Evolutionary conservation across 495 filamentous ascomycete genomes (phyloP).

Genomic region (Aspergillus cristatus): DNA sequence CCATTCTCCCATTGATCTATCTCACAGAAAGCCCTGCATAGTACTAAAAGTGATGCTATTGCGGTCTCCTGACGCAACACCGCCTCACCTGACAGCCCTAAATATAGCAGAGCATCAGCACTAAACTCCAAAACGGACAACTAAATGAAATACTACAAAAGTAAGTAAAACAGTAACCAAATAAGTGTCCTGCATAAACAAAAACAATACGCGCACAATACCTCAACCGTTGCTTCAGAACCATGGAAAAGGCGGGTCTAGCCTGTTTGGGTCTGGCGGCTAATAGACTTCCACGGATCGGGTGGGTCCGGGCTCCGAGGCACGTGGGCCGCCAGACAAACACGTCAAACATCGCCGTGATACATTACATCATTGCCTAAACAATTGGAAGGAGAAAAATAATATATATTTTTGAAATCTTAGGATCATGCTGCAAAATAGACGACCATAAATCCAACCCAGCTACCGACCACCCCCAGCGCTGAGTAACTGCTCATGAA

Average conservation of each 20-base stretch:
- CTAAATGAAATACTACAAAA: background rate
- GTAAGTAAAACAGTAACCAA: background rate
- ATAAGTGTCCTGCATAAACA: background rate
- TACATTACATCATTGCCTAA: constrained; percentile 14
- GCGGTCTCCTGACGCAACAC: too few relatives aligned
- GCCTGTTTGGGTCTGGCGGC: constrained; percentile 14
- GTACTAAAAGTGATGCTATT: too few relatives aligned
- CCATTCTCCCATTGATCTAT: too few relatives aligned
- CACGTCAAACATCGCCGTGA: constrained; percentile 16
- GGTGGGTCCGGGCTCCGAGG: constrained; percentile 17
- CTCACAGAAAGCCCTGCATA: too few relatives aligned
- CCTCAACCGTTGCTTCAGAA: constrained; percentile 9
- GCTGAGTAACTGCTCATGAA: constrained; percentile 94
- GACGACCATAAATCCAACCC: constrained; percentile 90
- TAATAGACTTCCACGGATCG: constrained; percentile 25
- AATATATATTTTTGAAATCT: constrained; percentile 3
- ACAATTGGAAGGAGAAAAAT: background rate
- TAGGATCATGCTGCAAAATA: constrained; percentile 61
- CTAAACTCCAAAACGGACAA: background rate
- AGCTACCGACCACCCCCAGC: constrained; percentile 91
- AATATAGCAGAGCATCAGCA: too few relatives aligned
- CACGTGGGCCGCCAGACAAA: constrained; percentile 32
- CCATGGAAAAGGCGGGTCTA: constrained; percentile 13
- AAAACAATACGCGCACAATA: background rate
- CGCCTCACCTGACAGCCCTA: too few relatives aligned